Evolutionary conservation across 1,284 basidiomycete genomes (phyloP).

Genomic region (Puccinia triticina): DNA sequence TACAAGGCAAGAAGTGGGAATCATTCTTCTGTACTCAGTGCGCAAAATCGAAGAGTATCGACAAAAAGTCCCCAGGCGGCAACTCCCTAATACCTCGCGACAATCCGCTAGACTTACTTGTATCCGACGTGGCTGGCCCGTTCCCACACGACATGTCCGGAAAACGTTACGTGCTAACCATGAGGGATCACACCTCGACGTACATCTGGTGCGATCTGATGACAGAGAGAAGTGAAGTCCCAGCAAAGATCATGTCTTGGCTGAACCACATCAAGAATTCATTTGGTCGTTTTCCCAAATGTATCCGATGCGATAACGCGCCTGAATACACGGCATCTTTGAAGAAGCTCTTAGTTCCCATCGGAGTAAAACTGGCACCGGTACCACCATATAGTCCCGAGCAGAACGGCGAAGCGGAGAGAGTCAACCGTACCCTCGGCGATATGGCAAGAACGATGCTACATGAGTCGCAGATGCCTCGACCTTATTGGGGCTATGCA

Average conservation of each 20-base stretch:
- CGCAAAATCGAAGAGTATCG: no score
- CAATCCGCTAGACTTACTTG: no score
- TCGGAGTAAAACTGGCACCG: neutral
- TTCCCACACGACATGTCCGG: no score
- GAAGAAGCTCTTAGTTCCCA: neutral
- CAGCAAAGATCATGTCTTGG: neutral
- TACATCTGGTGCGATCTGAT: no score
- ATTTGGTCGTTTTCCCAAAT: neutral
- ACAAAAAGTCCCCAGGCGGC: no score
- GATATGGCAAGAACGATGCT: constrained; percentile 20
- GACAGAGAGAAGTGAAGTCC: neutral
- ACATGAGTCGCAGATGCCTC: neutral
- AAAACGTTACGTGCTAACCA: no score
- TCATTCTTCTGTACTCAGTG: no score
- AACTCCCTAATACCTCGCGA: no score
- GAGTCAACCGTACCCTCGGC: neutral
- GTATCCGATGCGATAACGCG: neutral
- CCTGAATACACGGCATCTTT: neutral
- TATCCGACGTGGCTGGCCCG: no score
- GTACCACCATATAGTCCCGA: neutral
- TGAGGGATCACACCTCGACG: no score
- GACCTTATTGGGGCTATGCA: neutral
- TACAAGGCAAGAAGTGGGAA: no score
- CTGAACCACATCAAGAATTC: neutral
- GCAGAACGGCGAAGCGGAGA: constrained; percentile 20